phyloP scores from a whole-genome alignment of 176 grass and related monocot genomes.

The Avena eriantha region DNA sequence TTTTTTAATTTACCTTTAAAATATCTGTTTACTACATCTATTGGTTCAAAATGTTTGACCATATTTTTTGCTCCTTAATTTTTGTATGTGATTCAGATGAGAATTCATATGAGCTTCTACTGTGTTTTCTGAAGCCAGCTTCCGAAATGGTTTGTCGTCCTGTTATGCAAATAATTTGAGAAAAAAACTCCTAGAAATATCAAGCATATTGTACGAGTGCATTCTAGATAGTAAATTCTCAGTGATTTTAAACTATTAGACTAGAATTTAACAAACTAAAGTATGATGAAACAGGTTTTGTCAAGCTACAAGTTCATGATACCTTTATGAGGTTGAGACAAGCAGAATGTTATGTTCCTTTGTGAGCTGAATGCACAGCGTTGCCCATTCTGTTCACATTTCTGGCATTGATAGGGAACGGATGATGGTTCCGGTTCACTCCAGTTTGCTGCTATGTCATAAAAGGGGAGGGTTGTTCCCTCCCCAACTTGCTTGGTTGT shows the following conservation, averaged over 20 bases:
- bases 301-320: not conserved
- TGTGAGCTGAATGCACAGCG: conserved; percentile 36
- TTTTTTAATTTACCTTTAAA: not conserved
- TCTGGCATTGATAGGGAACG: not conserved
- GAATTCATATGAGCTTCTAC: not conserved
- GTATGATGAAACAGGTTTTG: not conserved
- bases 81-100: not conserved
- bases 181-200: not conserved
- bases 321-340: conserved; percentile 14
- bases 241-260: not conserved
- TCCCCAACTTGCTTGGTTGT: not conserved
- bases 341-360: conserved; percentile 48
- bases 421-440: not conserved
- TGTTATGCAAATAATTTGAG: not conserved
- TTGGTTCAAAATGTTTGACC: not conserved
- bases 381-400: not conserved
- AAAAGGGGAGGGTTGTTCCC: not conserved
- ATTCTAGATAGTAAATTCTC: not conserved
- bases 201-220: not conserved
- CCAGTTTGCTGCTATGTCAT: not conserved
- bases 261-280: not conserved
- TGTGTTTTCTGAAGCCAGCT: not conserved
- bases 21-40: too few species aligned
- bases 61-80: not conserved
- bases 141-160: not conserved